Base-by-base conservation (phyloP, 495 filamentous ascomycete species). In the Penicillium cinerascens region DNA sequence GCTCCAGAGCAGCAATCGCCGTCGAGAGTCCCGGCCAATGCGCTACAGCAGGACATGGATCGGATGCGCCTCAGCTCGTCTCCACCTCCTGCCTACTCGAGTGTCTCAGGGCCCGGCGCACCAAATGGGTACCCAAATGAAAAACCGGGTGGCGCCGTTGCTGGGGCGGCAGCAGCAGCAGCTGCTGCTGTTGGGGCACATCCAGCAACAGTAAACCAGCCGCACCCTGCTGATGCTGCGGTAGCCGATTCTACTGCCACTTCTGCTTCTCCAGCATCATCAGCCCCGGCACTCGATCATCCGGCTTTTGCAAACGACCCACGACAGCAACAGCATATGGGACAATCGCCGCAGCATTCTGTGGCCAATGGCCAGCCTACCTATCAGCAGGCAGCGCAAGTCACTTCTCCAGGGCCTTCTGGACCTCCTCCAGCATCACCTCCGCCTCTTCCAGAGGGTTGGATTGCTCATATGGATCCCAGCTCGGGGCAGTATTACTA, bases 401-500 rank as follows among this genome's bases (percentile, higher is more conserved):
- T 61, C 7, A 41, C 71, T 23, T 72, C 78, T 18, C 76, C 83
- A n/a, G 73, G 75, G 4, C 73, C 83, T 4, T 68, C 78, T 11
- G 80, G 78, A 6, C 74, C 84, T 29, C 83, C 87, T 9, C 88
- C 88, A 23, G 80, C 85, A 23, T 90, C 88, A 22, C 93, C 92
- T 9, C 95, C 93, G 6, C 93, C 92, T 11, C 78, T 98, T 10
- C 93, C 93, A 13, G 95, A 97, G 65, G 93, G 95, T 9, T 98
- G 93, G 93, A 97, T 97, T 65, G 92, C 95, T 11, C 95, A 97
- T 63, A 78, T 97, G 6, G 93, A 98, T 64, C 87, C 88, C 37
- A 96, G 85, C 62, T 96, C 91, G 4, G 93, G 95, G 6, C 93
- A 97, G 63, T 98, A 97, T 66, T 98, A 98, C 65, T 98, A 98